A percentile compares a stretch with the other conserved stretches of the same genome.
Conservation (phyloP, 257 asterid genomes). For the Solanum clarkiae region DNA sequence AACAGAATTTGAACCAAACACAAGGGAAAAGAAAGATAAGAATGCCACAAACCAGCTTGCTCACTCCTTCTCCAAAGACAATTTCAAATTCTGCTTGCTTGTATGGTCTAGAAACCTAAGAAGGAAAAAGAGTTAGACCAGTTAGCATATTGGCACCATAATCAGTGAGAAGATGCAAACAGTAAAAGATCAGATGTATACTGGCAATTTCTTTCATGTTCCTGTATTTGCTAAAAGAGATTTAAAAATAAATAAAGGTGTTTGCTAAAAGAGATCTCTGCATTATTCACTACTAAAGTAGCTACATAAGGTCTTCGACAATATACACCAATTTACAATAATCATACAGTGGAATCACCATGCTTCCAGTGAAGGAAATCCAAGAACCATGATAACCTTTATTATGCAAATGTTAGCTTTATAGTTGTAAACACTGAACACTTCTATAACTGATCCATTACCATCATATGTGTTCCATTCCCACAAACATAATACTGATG, state of each 20-base stretch:
- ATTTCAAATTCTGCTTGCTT: slow-evolving; percentile 99
- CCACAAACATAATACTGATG: not conserved
- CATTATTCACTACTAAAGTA: not conserved
- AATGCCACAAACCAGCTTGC: slow-evolving; percentile 62
- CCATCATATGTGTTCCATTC: not conserved
- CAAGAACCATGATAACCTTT: not conserved
- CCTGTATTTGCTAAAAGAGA: not conserved
- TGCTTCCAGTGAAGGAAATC: not conserved
- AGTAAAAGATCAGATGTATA: not conserved
- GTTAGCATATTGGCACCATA: not conserved
- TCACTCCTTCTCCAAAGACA: slow-evolving; percentile 92
- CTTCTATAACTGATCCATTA: not conserved
- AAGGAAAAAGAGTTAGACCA: not conserved
- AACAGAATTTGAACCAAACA: not conserved
- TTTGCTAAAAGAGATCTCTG: not conserved
- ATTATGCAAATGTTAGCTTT: not conserved
- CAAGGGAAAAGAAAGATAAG: not conserved
- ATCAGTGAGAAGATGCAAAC: not conserved
- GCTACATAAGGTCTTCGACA: not conserved
- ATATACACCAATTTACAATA: not conserved
- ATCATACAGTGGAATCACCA: not conserved
- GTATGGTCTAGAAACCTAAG: slow-evolving; percentile 94
- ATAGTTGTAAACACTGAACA: not conserved
- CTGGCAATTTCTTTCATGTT: not conserved
- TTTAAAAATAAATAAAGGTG: not conserved